Conservation (phyloP, 331 rosid species). For the Quercus phellos region DNA sequence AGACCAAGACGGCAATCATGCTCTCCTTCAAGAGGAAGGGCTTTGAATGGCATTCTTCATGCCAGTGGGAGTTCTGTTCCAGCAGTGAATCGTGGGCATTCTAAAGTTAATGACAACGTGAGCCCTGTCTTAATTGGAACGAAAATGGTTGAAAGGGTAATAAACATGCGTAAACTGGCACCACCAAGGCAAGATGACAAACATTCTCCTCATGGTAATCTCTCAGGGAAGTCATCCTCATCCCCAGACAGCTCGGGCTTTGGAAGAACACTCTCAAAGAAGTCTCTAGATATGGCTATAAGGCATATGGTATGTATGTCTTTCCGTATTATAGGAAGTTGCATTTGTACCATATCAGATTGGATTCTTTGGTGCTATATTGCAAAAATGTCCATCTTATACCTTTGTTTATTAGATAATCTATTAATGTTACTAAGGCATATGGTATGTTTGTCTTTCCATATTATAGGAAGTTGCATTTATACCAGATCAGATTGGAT, state of each 20-base stretch:
- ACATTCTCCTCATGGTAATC: constrained; percentile 63
- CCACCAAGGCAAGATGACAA: constrained; percentile 81
- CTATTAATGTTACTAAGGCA: constrained; percentile 41
- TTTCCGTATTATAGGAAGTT: constrained; percentile 5
- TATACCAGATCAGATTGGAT: constrained; percentile 8
- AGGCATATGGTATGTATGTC: constrained; percentile 84
- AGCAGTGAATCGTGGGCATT: constrained; percentile 62
- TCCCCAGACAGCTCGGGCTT: constrained; percentile 89
- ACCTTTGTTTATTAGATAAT: no score
- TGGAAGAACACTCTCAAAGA: constrained; percentile 93
- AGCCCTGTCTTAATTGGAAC: constrained; percentile 81
- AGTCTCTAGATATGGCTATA: constrained; percentile 98
- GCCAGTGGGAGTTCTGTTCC: constrained; percentile 90
- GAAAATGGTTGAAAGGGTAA: constrained; percentile 94
- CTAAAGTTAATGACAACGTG: constrained; percentile 74
- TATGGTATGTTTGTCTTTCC: constrained; percentile 59
- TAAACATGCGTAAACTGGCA: constrained; percentile 88
- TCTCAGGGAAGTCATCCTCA: constrained; percentile 68
- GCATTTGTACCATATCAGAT: constrained; percentile 3
- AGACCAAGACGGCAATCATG: constrained; percentile 89
- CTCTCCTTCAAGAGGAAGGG: constrained; percentile 96
- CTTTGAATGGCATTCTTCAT: constrained; percentile 53
- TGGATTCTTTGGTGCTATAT: background rate
- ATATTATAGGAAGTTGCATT: constrained; percentile 1
- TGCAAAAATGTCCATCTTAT: no score